Conservation (phyloP, 1,284 basidiomycete genomes). For the Earliella scabrosa region DNA sequence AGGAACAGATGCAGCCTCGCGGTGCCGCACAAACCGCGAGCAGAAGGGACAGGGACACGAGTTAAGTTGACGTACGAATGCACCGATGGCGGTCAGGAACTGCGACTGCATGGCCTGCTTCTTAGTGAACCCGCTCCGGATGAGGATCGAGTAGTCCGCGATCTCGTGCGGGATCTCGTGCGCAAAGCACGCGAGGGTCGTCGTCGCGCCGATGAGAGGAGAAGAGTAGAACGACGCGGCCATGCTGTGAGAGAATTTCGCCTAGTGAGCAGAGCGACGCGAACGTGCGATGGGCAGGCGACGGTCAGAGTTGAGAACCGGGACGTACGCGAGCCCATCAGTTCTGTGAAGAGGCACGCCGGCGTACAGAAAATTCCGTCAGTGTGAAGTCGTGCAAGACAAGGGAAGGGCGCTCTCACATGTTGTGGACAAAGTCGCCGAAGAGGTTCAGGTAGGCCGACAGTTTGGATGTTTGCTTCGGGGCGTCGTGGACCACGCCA, state of each 20-base stretch:
- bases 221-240: conserved; percentile 90
- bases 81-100: conserved; percentile 87
- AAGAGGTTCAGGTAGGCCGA: conserved; percentile 91
- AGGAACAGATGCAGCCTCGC: conserved; percentile 1
- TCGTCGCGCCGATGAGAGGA: conserved; percentile 87
- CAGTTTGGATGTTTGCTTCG: conserved; percentile 68
- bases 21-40: neutral
- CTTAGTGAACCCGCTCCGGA: conserved; percentile 89
- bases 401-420: conserved; percentile 50
- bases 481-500: conserved; percentile 35
- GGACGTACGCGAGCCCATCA: conserved; percentile 80
- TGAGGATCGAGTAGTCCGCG: conserved; percentile 88
- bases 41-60: neutral
- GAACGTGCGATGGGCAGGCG: conserved; percentile 29
- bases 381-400: no score
- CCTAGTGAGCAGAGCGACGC: conserved; percentile 12
- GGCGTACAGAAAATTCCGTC: conserved; percentile 14
- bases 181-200: conserved; percentile 89
- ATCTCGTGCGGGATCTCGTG: conserved; percentile 94
- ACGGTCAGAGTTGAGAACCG: conserved; percentile 6
- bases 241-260: conserved; percentile 56
- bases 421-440: conserved; percentile 89
- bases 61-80: conserved; percentile 67
- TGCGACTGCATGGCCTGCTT: conserved; percentile 89
- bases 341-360: conserved; percentile 51